A percentile compares a stretch with the other conserved stretches of the same genome.
These are phyloP conservation scores for Penicillium sp. DNA, from an alignment of 2,329 filamentous ascomycete species.

Conservation along the genomic window DNA sequence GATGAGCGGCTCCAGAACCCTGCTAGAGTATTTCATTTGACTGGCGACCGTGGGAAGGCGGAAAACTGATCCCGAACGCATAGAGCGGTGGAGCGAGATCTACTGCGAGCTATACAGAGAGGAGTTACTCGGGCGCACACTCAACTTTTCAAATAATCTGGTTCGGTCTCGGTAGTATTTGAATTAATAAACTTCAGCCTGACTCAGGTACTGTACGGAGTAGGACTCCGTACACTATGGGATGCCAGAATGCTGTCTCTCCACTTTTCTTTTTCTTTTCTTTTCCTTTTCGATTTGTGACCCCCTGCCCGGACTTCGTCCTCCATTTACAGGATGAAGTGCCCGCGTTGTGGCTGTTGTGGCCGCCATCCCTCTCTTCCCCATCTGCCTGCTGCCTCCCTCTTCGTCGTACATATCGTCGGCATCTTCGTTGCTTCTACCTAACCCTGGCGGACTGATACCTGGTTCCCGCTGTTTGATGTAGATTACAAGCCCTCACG, in stretches of 20 bases:
- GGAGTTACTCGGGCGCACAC: no score
- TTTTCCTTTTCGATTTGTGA: background rate
- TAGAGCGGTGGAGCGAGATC: background rate
- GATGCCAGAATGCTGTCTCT: constrained; percentile 21
- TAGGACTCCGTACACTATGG: constrained; percentile 6
- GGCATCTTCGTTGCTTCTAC: background rate
- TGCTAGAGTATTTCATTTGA: background rate
- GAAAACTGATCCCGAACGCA: background rate
- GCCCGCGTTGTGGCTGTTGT: constrained; percentile 17
- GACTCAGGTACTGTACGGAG: constrained; percentile 25
- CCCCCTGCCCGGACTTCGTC: background rate
- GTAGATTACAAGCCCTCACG: background rate
- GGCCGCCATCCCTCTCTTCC: constrained; percentile 15
- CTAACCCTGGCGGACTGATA: background rate
- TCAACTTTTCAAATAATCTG: constrained; percentile 1
- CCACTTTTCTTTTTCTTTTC: constrained; percentile 12
- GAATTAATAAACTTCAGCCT: constrained; percentile 28
- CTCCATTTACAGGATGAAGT: constrained; percentile 10
- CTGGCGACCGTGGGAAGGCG: background rate
- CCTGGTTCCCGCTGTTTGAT: background rate
- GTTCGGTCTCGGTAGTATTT: constrained; percentile 21
- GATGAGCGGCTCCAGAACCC: background rate
- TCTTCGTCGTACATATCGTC: constrained; percentile 14
- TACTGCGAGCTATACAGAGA: no score
- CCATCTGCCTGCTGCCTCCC: background rate